Percentiles rank a stretch among this genome's conserved stretches.
These are phyloP conservation scores for Phylloporus gajari DNA, from an alignment of 1,284 basidiomycete genomes.

Conservation along the genomic window DNA sequence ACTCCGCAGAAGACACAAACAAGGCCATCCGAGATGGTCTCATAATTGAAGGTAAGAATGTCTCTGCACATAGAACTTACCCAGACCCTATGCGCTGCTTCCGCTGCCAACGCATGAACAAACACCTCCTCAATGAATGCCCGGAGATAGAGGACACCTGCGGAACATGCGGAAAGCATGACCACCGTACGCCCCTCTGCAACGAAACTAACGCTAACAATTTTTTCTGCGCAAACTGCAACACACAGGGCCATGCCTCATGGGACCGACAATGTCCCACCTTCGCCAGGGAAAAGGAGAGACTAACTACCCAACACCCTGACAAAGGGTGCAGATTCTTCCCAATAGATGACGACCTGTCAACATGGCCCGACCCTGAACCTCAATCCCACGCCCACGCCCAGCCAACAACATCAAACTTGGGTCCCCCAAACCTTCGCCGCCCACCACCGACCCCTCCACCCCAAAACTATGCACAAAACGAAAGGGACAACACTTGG, in stretches of 20 bases:
- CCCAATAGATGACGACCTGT: no score
- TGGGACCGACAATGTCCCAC: not conserved
- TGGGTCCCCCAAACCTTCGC: no score
- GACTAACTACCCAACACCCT: no score
- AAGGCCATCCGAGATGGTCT: not conserved
- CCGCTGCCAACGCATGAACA: not conserved
- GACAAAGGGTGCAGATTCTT: no score
- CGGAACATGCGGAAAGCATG: not conserved
- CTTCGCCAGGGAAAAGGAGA: no score
- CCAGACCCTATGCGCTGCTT: not conserved
- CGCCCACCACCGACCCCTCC: no score
- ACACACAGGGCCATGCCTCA: not conserved
- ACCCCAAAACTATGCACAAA: no score
- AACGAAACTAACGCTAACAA: not conserved
- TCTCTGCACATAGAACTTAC: not conserved
- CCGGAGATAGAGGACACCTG: not conserved
- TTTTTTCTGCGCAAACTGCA: not conserved
- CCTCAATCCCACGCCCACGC: no score
- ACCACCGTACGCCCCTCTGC: not conserved
- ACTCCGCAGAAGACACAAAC: no score
- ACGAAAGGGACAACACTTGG: no score
- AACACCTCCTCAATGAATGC: not conserved
- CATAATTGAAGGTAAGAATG: not conserved
- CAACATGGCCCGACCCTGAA: no score
- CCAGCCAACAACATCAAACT: no score